A percentile compares a stretch with the other conserved stretches of the same genome.
Evolutionary conservation across 225 moss, liverwort and hornwort species (phyloP).

Genomic region (Rhytidiadelphus loreus): DNA sequence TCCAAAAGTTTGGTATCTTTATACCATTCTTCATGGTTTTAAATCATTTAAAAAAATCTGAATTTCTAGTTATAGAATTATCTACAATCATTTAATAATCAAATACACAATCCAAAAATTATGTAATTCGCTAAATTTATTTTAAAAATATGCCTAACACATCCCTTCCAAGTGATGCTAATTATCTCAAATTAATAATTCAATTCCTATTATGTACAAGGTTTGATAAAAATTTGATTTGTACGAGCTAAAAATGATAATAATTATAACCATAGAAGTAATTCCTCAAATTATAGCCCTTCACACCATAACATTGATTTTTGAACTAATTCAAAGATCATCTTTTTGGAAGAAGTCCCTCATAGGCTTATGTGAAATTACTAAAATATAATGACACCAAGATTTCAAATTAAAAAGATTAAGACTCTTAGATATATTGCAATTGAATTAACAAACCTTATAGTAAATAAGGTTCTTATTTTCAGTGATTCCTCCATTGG

Average conservation of each 20-base stretch:
- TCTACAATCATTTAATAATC: not conserved
- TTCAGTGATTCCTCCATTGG: not conserved
- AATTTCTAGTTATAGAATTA: not conserved
- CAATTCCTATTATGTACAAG: not conserved
- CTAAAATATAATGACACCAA: not conserved
- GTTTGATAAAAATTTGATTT: not conserved
- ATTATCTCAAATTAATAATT: not conserved
- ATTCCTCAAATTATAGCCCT: not conserved
- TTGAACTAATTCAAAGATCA: not conserved
- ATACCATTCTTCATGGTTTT: not conserved
- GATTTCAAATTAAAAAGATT: not conserved
- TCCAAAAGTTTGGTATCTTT: not conserved
- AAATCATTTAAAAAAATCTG: not conserved
- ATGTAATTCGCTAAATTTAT: not conserved
- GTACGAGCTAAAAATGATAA: not conserved
- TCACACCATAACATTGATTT: rapidly evolving
- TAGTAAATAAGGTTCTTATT: not conserved
- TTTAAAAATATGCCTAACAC: not conserved
- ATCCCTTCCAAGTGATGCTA: not conserved
- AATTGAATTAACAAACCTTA: too few relatives aligned
- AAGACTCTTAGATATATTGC: not conserved
- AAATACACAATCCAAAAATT: rapidly evolving
- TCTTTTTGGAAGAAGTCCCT: not conserved
- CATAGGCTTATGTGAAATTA: not conserved
- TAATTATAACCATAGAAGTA: not conserved